Evolutionary conservation across 202 grass and related monocot species (phyloP), one percentile per base, ranked within the genome.

Genomic region (Digitaria exilis): DNA sequence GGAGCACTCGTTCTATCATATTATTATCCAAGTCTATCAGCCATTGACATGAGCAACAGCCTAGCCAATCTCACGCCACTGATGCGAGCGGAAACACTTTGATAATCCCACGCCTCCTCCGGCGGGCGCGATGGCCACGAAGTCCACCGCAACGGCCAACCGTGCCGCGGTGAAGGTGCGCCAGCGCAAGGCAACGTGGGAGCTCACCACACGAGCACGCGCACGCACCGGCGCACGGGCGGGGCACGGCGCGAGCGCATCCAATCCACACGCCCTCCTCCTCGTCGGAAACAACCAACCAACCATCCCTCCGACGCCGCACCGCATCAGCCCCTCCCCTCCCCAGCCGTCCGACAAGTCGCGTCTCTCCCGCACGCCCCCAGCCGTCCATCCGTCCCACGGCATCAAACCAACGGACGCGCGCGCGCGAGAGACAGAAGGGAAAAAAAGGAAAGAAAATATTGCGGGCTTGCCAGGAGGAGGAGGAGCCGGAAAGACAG

Each of bases 291-390:
- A 58, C 62, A 76, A 21, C 14, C 24, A 26, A 15, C 1, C 62
- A 76, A 21, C 14, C 24, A 26, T 21, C 1, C 32, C 52, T 73
- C 76, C 76, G 48, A 43, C 57, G 68, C 68, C 34, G 76, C 79
- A 19, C 85, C 64, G 65, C 65, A 65, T 87, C 86, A 65, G 86
- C 37, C 16, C 65, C 65, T 7, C 44, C 8, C 25, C 25, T 0
- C 0, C 41, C 12, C 22, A 24, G 4, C 31, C 78, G 49, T n/a
- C 51, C 35, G 15, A 9, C 62, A 24, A 76, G 13, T 43, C 41
- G 16, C 29, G 28, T n/a, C n/a, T n/a, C 12, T 21, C 39, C 37
- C n/a, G n/a, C n/a, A n/a, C n/a, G 13, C 41, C 28, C 19, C 42
- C 46, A 26, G 16, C 25, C 29, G 41, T 48, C 76, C 81, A 7